Base-by-base conservation (phyloP, 306 rosid species). In the Adenanthera pavonina region DNA sequence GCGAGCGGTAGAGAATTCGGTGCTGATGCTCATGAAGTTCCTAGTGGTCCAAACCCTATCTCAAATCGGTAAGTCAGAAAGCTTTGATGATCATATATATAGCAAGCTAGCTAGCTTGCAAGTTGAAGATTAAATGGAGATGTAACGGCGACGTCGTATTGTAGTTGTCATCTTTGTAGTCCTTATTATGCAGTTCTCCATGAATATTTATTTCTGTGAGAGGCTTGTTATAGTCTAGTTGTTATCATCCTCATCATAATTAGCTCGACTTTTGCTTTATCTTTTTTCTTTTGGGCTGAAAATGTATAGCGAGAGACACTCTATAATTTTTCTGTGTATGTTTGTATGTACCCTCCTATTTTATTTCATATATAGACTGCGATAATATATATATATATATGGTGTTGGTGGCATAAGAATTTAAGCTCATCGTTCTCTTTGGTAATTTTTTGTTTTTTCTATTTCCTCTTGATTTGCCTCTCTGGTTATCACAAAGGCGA, bases 21-120 rank as follows among this genome's bases (percentile, higher is more conserved):
- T 66, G 91, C 84, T n/a, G 91, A 87, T 9, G 97, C 92, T 75
- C 98, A 94, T 78, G 98, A 94, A 86, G 98, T 94, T 76, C 98
- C 98, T 13, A 94, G 98, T 60, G 98, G 98, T 70, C 98, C 98
- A 69, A 94, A 94, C 88, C 98, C 98, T 75, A 94, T 94, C 53
- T 92, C 98, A 35, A 92, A 92, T 43, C 78, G 89, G 95, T 80
- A 83, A 83, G 86, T 57, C 4, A 52, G 82, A 77, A 78, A 83
- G 61, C 71, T 64, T 78, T n/a, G 47, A 67, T 17, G 48, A 66
- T 66, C 71, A 16, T 66, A 34, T 62, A 38, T 36, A 8, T 38
- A 67, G 77, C 75, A 49, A 47, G 52, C 61, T 76, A 84, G 74
- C 70, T 56, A 79, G 86, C 74, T 67, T 15, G 0, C 44, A 34